Conservation (phyloP, 441 rosid species). For the Manihot esculenta region DNA sequence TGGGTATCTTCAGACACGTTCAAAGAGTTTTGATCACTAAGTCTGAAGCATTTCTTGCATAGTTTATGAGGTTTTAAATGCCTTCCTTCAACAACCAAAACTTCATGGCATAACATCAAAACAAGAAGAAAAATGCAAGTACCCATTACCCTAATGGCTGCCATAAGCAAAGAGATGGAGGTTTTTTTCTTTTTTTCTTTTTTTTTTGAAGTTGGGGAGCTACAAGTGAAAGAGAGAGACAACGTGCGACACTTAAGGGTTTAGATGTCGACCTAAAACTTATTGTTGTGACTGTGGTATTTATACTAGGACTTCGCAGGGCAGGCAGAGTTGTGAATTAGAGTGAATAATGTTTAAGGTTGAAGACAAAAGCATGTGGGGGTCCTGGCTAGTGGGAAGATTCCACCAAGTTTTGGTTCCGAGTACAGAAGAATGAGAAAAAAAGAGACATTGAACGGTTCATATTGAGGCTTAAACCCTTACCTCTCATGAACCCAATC, state of each 20-base stretch:
- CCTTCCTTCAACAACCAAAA: slow-evolving; percentile 37
- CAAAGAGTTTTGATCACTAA: slow-evolving; percentile 11
- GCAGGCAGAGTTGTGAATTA: neutral
- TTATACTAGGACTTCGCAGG: slow-evolving; percentile 4
- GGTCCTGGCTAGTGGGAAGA: slow-evolving; percentile 39
- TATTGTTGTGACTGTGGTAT: slow-evolving; percentile 19
- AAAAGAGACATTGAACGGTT: slow-evolving; percentile 32
- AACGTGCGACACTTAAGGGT: slow-evolving; percentile 5
- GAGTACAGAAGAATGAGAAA: slow-evolving; percentile 10
- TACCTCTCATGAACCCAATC: slow-evolving; percentile 31
- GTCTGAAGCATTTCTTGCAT: slow-evolving; percentile 31
- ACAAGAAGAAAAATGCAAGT: slow-evolving; percentile 25
- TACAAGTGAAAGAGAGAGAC: no score
- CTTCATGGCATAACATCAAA: slow-evolving; percentile 36
- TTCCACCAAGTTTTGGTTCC: slow-evolving; percentile 23
- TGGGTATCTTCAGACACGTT: slow-evolving; percentile 16
- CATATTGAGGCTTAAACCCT: slow-evolving; percentile 31
- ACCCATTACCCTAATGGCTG: slow-evolving; percentile 14
- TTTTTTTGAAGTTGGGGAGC: neutral
- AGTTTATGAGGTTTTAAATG: slow-evolving; percentile 27
- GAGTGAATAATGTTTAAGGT: slow-evolving; percentile 10
- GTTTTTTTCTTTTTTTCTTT: neutral
- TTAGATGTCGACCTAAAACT: neutral
- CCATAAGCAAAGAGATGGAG: slow-evolving; percentile 26
- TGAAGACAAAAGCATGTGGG: slow-evolving; percentile 39